phyloP scores from a whole-genome alignment of 352 stramenopile genomes.

The Pythium plurisporium region DNA sequence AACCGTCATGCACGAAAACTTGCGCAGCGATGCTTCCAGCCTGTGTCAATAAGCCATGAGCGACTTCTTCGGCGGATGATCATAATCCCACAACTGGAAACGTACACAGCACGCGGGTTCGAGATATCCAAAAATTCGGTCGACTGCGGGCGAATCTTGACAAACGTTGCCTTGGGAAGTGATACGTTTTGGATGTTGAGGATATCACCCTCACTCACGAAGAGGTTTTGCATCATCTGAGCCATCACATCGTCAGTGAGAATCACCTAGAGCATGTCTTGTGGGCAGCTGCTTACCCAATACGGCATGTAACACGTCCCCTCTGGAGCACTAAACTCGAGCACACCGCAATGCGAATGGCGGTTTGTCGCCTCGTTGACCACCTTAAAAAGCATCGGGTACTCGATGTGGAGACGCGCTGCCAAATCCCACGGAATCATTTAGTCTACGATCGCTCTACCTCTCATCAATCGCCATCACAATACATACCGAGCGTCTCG shows the following conservation, averaged over 20 bases:
- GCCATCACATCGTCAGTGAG: no score
- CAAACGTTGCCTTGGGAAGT: slow-evolving; percentile 96
- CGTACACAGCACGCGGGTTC: slow-evolving; percentile 96
- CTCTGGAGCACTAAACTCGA: slow-evolving; percentile 99
- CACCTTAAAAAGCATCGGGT: slow-evolving; percentile 99
- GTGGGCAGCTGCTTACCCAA: slow-evolving; percentile 87
- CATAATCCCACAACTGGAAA: no score
- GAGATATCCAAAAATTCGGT: slow-evolving; percentile 99
- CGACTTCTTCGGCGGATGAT: no score
- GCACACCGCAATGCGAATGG: slow-evolving; percentile 95
- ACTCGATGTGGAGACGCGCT: slow-evolving; percentile 95
- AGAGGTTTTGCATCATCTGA: slow-evolving; percentile 99
- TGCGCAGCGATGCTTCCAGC: slow-evolving; percentile 74
- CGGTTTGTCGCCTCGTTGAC: slow-evolving; percentile 83
- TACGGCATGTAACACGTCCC: slow-evolving; percentile 98
- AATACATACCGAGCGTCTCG: slow-evolving; percentile 88
- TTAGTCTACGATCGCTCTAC: neutral
- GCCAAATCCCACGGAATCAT: neutral
- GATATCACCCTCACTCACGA: slow-evolving; percentile 92
- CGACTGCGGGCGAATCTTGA: slow-evolving; percentile 98
- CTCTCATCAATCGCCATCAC: neutral
- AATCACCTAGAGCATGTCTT: no score
- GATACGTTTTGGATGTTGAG: slow-evolving; percentile 96
- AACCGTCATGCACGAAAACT: slow-evolving; percentile 97
- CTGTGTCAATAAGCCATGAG: slow-evolving; percentile 34